phyloP scores from a whole-genome alignment of 1,139 yeast genomes.

The Spathaspora sp. region DNA sequence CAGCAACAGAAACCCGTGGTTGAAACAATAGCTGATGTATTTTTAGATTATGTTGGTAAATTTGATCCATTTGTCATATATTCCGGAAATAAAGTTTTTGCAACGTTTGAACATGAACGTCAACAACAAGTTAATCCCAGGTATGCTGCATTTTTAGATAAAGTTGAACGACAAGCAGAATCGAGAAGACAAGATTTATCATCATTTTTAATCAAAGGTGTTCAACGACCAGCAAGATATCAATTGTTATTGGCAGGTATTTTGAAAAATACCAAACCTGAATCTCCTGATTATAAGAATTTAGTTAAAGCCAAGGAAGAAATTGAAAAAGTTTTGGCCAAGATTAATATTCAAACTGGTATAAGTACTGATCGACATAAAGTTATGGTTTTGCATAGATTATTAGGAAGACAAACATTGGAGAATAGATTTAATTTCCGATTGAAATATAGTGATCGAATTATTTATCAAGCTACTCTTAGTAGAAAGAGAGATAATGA shows the following conservation, averaged over 20 bases:
- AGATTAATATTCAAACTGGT: slow-evolving; percentile 90
- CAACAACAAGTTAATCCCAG: slow-evolving; percentile 88
- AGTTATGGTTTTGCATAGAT: slow-evolving; percentile 79
- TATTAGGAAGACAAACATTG: slow-evolving; percentile 81
- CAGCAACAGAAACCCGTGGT: slow-evolving; percentile 81
- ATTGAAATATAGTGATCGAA: slow-evolving; percentile 77
- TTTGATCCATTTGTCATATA: slow-evolving; percentile 92
- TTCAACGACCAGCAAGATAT: slow-evolving; percentile 93
- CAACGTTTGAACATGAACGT: slow-evolving; percentile 92
- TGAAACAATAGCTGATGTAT: slow-evolving; percentile 81
- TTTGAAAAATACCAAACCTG: slow-evolving; percentile 74
- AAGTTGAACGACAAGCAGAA: slow-evolving; percentile 85
- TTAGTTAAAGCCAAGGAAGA: slow-evolving; percentile 73
- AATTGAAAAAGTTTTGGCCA: slow-evolving; percentile 70
- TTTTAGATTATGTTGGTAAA: slow-evolving; percentile 77
- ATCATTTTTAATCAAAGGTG: slow-evolving; percentile 92
- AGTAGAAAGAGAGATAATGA: slow-evolving; percentile 69
- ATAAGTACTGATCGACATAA: slow-evolving; percentile 92
- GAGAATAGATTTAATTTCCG: slow-evolving; percentile 57
- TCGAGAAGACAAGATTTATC: slow-evolving; percentile 88
- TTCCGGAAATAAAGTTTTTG: slow-evolving; percentile 96
- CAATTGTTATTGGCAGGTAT: slow-evolving; percentile 84
- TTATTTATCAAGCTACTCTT: slow-evolving; percentile 75
- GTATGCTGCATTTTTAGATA: slow-evolving; percentile 90
- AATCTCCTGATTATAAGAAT: slow-evolving; percentile 70